Evolutionary conservation across 139 green algal species (phyloP).

Genomic region (Chlamydomonas eustigma): DNA sequence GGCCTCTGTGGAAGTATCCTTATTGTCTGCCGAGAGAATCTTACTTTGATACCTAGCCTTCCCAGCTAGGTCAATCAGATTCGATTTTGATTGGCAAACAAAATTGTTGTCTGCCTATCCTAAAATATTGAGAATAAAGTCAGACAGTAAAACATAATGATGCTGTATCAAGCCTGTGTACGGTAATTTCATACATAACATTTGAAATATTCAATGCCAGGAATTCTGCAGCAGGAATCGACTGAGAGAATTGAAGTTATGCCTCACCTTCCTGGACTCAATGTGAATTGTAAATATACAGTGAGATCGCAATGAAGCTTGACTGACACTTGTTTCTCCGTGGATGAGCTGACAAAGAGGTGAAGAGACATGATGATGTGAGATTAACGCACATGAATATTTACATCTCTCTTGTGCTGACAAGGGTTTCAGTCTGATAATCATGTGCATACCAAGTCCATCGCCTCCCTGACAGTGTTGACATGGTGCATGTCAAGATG

Average conservation of each 20-base stretch:
- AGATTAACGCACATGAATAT: not conserved
- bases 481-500: slow-evolving; percentile 60
- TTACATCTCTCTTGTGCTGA: too few relatives aligned
- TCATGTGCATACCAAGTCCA: slow-evolving; percentile 82
- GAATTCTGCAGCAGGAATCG: too few relatives aligned
- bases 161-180: not conserved
- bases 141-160: too few relatives aligned
- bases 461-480: slow-evolving; percentile 77
- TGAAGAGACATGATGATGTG: not conserved
- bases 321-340: slow-evolving; percentile 89
- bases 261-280: slow-evolving; percentile 52
- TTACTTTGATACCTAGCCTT: slow-evolving; percentile 60
- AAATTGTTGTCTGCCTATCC: slow-evolving; percentile 54
- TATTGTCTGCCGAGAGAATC: slow-evolving; percentile 48
- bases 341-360: slow-evolving; percentile 64
- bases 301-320: slow-evolving; percentile 74
- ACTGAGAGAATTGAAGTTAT: too few relatives aligned
- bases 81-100: slow-evolving; percentile 66
- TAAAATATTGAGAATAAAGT: not conserved
- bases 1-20: too few relatives aligned
- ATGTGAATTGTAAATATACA: slow-evolving; percentile 83
- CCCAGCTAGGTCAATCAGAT: slow-evolving; percentile 71
- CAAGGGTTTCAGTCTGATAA: too few relatives aligned
- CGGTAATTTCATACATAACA: too few relatives aligned
- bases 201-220: too few relatives aligned